Evolutionary conservation across 2,329 filamentous ascomycete genomes (phyloP).

Genomic region (Furcasterigmium sp.): DNA sequence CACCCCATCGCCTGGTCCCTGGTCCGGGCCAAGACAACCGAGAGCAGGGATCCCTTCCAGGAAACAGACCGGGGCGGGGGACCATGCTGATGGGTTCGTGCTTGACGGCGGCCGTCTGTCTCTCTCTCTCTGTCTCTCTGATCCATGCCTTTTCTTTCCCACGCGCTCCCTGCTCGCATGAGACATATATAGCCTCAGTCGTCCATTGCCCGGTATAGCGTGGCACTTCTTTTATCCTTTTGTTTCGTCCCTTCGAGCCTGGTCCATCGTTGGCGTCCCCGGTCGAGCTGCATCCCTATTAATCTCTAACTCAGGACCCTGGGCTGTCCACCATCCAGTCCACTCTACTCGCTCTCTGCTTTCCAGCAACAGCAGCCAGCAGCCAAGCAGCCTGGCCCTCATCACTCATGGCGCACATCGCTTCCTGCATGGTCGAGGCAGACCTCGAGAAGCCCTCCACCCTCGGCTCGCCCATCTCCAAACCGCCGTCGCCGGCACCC

Average conservation of each 20-base stretch:
- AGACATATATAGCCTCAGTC: slow-evolving; percentile 16
- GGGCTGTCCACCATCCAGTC: slow-evolving; percentile 8
- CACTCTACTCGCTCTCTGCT: too few relatives aligned
- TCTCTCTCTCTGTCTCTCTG: slow-evolving; percentile 2
- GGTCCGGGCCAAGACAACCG: slow-evolving; percentile 4
- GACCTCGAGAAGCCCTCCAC: slow-evolving; percentile 28
- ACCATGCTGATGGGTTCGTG: slow-evolving; percentile 1
- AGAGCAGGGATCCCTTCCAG: slow-evolving; percentile 12
- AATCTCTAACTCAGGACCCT: slow-evolving; percentile 7
- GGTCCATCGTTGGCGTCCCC: background rate
- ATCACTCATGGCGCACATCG: slow-evolving; percentile 62
- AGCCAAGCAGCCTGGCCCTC: slow-evolving; percentile 7
- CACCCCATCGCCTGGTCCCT: slow-evolving; percentile 5
- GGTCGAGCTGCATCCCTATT: slow-evolving; percentile 2
- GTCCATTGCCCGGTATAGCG: slow-evolving; percentile 9
- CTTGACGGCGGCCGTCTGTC: slow-evolving; percentile 1
- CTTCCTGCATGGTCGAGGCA: slow-evolving; percentile 48
- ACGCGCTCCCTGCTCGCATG: slow-evolving; percentile 8
- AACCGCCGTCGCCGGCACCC: slow-evolving; percentile 39
- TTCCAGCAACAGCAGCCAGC: too few relatives aligned
- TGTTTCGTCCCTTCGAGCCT: slow-evolving; percentile 6
- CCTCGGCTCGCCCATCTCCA: slow-evolving; percentile 39
- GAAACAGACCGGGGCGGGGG: slow-evolving; percentile 6
- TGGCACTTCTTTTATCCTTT: slow-evolving; percentile 11
- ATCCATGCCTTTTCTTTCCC: slow-evolving; percentile 7